Evolutionary conservation across 176 grass and related monocot species (phyloP).

Genomic region (Themeda triandra): DNA sequence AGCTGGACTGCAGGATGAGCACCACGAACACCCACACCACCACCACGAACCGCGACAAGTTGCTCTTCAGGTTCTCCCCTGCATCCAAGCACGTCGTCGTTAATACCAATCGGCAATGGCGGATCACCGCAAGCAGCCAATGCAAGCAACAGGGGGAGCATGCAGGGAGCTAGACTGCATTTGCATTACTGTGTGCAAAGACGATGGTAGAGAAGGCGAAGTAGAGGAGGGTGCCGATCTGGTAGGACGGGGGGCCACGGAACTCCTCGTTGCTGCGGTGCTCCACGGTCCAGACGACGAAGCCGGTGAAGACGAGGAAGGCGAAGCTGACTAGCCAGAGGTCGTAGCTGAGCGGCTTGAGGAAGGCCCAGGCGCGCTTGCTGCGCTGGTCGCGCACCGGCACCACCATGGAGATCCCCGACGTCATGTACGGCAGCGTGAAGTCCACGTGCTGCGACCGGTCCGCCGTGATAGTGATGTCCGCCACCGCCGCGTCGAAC

Average conservation of each 20-base stretch:
- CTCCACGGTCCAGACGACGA: conserved; percentile 67
- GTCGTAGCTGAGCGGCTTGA: conserved; percentile 58
- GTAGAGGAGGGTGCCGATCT: conserved; percentile 62
- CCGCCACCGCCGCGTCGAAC: conserved; percentile 69
- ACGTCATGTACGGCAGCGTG: conserved; percentile 54
- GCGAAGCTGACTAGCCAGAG: conserved; percentile 50
- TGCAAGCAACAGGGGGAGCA: not conserved
- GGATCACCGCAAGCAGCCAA: not conserved
- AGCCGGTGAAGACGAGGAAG: conserved; percentile 70
- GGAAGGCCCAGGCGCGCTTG: conserved; percentile 57
- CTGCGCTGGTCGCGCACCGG: conserved; percentile 29
- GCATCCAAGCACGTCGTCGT: not conserved
- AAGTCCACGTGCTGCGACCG: conserved; percentile 59
- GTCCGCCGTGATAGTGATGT: conserved; percentile 62
- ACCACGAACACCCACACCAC: conserved; percentile 78
- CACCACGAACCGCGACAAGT: conserved; percentile 53
- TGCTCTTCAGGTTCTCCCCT: conserved; percentile 56
- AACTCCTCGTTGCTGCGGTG: conserved; percentile 62
- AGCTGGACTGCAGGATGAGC: conserved; percentile 74
- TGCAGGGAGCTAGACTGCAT: too few relatives aligned
- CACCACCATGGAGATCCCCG: conserved; percentile 64
- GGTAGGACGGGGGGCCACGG: conserved; percentile 38
- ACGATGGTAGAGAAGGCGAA: conserved; percentile 68
- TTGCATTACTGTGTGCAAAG: conserved; percentile 51
- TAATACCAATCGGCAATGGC: not conserved